Base-by-base conservation (phyloP, 2,329 filamentous ascomycete genomes). In the Aspergillus quadrilineatus region DNA sequence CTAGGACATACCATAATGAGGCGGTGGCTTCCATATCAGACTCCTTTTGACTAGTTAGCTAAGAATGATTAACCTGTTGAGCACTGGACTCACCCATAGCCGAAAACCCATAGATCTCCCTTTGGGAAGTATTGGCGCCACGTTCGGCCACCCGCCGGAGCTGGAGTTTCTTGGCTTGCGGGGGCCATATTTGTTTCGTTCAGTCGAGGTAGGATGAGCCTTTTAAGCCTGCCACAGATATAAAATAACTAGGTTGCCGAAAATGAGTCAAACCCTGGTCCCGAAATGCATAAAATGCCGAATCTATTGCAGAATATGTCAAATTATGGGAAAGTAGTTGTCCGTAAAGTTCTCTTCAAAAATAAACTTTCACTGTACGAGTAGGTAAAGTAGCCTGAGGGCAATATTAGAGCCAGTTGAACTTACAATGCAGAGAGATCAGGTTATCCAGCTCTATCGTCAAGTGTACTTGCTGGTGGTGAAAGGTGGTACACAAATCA, bases 1-100 rank as follows among this genome's bases (percentile, higher is more conserved):
- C 15, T 26, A 43, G 29, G 10, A 65, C 73, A 60, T 87, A 97
- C 93, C 93, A 72, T 89, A 97, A 72, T 96, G 90, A 64, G 94
- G 94, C 60, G 94, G 94, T 55, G 94, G 93, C 74, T 97, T 99
- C 92, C 92, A 99, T 67, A 99, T 97, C 72, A 99, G 78, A 73
- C 92, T 96, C 77, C 93, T 94, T 46, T 52, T 22, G 28, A 15
- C n/a, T 39, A 47, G 58, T 62, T 48, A 62, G 60, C 39, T 34
- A 47, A 22, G 22, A 26, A 7, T 12, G 22, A 36, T 12, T 12
- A 36, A 28, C 5, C 4, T 52, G 14, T 12, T 22, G 4, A 56
- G n/a, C 32, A 41, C 17, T 65, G 36, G 42, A 77, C 81, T 63
- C 79, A 96, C 93, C 93, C 94, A 70, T 97, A 99, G 60, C 94